A percentile compares a stretch with the other conserved stretches of the same genome.
Evolutionary conservation across 768 basidiomycete species (phyloP).

Genomic region (Tricholoma saponaceum): DNA sequence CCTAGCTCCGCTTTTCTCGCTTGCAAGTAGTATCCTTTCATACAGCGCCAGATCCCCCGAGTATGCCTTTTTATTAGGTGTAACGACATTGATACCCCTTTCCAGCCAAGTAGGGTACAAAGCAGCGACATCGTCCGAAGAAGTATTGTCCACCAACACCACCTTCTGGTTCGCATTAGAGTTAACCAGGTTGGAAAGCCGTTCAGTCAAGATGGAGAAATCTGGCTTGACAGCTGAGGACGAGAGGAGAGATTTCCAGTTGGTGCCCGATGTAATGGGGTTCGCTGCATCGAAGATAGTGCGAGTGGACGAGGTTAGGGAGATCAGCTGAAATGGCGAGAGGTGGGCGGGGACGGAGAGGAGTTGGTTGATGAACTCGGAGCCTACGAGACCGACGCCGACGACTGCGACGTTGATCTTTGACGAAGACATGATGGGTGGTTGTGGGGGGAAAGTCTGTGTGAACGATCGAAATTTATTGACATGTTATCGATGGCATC

Average conservation of each 20-base stretch:
- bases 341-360: slow-evolving; percentile 53
- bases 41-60: slow-evolving; percentile 71
- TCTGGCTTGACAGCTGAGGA: slow-evolving; percentile 41
- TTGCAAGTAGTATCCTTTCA: slow-evolving; percentile 59
- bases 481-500: neutral
- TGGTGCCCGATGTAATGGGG: slow-evolving; percentile 31
- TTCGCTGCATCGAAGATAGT: slow-evolving; percentile 48
- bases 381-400: slow-evolving; percentile 91
- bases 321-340: slow-evolving; percentile 60
- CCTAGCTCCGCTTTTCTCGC: slow-evolving; percentile 54
- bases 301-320: slow-evolving; percentile 63
- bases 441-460: slow-evolving; percentile 4
- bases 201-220: slow-evolving; percentile 42
- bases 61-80: slow-evolving; percentile 97
- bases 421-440: slow-evolving; percentile 13
- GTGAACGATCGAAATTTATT: slow-evolving; percentile 1
- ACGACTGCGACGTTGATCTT: slow-evolving; percentile 68
- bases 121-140: slow-evolving; percentile 74
- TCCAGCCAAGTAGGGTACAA: slow-evolving; percentile 78
- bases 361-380: slow-evolving; percentile 82
- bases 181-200: slow-evolving; percentile 41
- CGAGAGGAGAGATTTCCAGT: slow-evolving; percentile 36
- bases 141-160: slow-evolving; percentile 90
- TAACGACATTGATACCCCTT: slow-evolving; percentile 82
- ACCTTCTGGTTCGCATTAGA: slow-evolving; percentile 39